Conservation (phyloP, 176 grass and related monocot genomes). For the Aegilops umbellulata region DNA sequence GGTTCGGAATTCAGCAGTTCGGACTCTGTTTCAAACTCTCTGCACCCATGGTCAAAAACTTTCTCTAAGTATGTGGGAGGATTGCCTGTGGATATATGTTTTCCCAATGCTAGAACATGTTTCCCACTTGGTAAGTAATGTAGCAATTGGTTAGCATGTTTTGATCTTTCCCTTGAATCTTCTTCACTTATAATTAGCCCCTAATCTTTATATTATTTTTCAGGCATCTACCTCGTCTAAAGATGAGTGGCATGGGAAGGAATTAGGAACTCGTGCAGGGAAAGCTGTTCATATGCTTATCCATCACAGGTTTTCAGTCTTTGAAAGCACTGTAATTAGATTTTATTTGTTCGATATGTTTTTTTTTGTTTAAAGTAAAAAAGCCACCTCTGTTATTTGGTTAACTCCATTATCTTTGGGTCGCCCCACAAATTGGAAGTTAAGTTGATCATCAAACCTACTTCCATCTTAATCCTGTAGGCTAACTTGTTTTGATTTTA, state of each 20-base stretch:
- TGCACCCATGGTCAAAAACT: constrained; percentile 96
- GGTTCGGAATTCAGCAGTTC: constrained; percentile 94
- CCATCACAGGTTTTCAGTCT: constrained; percentile 77
- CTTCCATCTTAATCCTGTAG: neutral
- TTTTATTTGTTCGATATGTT: constrained; percentile 5
- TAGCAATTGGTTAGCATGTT: constrained; percentile 9
- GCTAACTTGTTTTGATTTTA: neutral
- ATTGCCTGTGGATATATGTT: constrained; percentile 90
- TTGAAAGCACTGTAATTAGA: constrained; percentile 10
- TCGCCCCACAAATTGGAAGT: neutral
- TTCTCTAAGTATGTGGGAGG: constrained; percentile 89
- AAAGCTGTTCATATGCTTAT: constrained; percentile 99
- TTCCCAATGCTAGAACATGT: constrained; percentile 95
- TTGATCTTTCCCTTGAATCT: constrained; percentile 21
- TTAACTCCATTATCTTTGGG: neutral
- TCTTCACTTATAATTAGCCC: constrained; percentile 26
- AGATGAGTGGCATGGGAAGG: constrained; percentile 99
- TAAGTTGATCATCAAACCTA: constrained; percentile 20
- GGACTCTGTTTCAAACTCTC: constrained; percentile 90
- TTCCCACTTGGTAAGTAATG: constrained; percentile 82
- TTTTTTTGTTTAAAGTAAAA: neutral
- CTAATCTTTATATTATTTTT: constrained; percentile 38
- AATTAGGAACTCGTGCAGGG: constrained; percentile 87
- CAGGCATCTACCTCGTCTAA: constrained; percentile 92
- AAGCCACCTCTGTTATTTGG: constrained; percentile 1